Evolutionary conservation across 805 yeast genomes (phyloP).

Genomic region (Lipomyces chichibuensis): DNA sequence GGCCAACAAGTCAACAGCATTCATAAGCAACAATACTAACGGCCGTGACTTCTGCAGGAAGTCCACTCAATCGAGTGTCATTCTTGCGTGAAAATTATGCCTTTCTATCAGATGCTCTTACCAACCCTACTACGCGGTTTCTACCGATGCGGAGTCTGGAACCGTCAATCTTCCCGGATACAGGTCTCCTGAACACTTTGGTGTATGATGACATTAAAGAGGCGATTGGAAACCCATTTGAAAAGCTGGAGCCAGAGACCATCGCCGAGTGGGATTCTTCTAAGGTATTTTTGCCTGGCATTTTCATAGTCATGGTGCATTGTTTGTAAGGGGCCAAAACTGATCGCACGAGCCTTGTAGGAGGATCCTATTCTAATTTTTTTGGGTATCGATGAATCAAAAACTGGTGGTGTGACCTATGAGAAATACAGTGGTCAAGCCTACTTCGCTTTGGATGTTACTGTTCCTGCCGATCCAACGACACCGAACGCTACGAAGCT

Average conservation of each 20-base stretch:
- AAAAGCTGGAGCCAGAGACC: constrained; percentile 36
- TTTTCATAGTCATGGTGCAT: neutral
- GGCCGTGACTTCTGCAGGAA: constrained; percentile 48
- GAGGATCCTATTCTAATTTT: constrained; percentile 46
- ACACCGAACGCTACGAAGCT: constrained; percentile 1
- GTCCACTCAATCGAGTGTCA: constrained; percentile 64
- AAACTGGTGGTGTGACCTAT: constrained; percentile 30
- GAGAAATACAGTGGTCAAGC: constrained; percentile 45
- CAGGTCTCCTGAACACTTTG: constrained; percentile 43
- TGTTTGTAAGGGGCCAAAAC: no score
- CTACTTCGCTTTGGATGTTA: constrained; percentile 47
- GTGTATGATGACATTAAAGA: constrained; percentile 43
- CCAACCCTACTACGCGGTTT: constrained; percentile 54
- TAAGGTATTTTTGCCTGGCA: constrained; percentile 41
- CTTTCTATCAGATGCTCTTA: constrained; percentile 53
- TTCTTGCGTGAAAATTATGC: constrained; percentile 61
- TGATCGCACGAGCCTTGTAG: neutral
- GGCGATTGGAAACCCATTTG: constrained; percentile 46
- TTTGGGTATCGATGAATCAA: constrained; percentile 52
- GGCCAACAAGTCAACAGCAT: neutral
- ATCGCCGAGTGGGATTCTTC: constrained; percentile 45
- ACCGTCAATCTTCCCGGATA: constrained; percentile 28
- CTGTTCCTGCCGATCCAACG: constrained; percentile 28
- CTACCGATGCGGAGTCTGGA: constrained; percentile 47
- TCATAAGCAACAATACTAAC: neutral